A percentile compares a stretch with the other conserved stretches of the same genome.
Conservation (phyloP, 2,329 filamentous ascomycete genomes). For the Pezicula carpinea region DNA sequence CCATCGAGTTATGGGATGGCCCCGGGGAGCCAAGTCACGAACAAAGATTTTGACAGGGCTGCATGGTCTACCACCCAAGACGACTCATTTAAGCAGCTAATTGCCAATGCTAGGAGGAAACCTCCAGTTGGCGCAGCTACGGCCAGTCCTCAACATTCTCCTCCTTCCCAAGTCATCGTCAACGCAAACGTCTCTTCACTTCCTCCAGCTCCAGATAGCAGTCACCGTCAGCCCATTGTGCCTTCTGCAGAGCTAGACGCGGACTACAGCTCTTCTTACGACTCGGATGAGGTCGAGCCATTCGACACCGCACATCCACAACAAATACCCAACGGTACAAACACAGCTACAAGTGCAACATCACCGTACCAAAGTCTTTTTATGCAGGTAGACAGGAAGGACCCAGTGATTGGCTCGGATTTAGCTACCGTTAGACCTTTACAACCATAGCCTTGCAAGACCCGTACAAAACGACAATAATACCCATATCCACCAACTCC, state of each 20-base stretch:
- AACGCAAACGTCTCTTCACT: neutral
- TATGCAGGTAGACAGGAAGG: slow-evolving; percentile 7
- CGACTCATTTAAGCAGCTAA: slow-evolving; percentile 71
- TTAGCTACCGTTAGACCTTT: slow-evolving; percentile 14
- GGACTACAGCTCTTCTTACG: too few relatives aligned
- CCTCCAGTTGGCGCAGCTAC: neutral
- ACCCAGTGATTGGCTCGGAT: slow-evolving; percentile 10
- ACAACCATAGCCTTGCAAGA: slow-evolving; percentile 12
- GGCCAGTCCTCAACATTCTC: neutral
- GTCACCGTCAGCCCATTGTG: too few relatives aligned
- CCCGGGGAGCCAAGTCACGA: slow-evolving; percentile 57
- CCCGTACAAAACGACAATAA: neutral
- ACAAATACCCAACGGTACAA: too few relatives aligned
- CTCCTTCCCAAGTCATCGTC: neutral
- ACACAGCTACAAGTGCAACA: neutral
- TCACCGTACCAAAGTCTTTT: slow-evolving; percentile 10
- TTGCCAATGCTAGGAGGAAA: slow-evolving; percentile 65
- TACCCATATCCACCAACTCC: neutral
- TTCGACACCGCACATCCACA: too few relatives aligned
- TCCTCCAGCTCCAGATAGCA: too few relatives aligned
- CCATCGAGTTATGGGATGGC: slow-evolving; percentile 33
- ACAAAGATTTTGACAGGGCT: slow-evolving; percentile 81
- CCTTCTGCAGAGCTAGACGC: too few relatives aligned
- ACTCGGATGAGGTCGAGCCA: too few relatives aligned
- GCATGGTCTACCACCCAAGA: slow-evolving; percentile 73